These are phyloP conservation scores for Lodderomyces beijingensis DNA, from an alignment of 1,139 yeast species.

Conservation along the genomic window DNA sequence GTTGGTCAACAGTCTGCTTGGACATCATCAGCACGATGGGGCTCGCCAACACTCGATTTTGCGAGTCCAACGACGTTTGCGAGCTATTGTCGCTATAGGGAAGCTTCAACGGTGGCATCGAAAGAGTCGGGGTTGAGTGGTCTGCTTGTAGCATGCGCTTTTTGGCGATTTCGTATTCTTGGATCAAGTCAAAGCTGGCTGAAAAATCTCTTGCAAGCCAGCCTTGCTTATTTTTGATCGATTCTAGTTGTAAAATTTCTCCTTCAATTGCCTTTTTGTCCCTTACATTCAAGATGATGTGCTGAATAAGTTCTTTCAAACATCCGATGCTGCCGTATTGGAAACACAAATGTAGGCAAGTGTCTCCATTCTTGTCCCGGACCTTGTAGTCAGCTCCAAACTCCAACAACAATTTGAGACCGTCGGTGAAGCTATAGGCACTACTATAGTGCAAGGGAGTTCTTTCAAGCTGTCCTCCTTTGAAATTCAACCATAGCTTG, in stretches of 20 bases:
- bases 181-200: constrained; percentile 42
- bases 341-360: constrained; percentile 77
- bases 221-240: constrained; percentile 50
- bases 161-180: constrained; percentile 20
- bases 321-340: constrained; percentile 71
- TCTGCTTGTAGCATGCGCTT: constrained; percentile 12
- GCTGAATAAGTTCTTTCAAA: constrained; percentile 52
- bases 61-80: constrained; percentile 14
- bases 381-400: constrained; percentile 73
- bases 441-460: constrained; percentile 80
- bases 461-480: constrained; percentile 49
- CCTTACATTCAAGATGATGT: constrained; percentile 15
- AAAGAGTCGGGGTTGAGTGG: too few relatives aligned
- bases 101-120: constrained; percentile 1
- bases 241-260: constrained; percentile 26
- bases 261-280: constrained; percentile 40
- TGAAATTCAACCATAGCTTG: constrained; percentile 51
- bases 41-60: constrained; percentile 30
- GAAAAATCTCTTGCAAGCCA: constrained; percentile 68
- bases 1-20: constrained; percentile 8
- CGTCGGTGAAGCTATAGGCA: constrained; percentile 60
- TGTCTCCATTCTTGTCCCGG: constrained; percentile 63
- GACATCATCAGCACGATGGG: constrained; percentile 35
- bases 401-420: constrained; percentile 65
- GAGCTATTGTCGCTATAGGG: constrained; percentile 6